phyloP scores from a whole-genome alignment of 208 protist genomes.

The Wallacemonas sp. region DNA sequence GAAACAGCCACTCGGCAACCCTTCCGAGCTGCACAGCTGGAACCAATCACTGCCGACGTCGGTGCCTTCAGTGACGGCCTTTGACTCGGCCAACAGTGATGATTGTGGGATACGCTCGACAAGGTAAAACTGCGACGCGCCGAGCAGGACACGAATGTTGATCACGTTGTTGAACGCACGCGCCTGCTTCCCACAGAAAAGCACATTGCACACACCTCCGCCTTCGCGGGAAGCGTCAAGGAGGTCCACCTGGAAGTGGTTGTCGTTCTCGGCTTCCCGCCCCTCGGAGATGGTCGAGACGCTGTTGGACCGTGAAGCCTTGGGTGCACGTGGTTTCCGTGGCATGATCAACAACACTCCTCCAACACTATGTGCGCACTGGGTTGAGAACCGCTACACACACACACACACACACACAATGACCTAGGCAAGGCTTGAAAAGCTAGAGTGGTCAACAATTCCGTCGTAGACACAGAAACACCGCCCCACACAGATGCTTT shows the following conservation, averaged over 20 bases:
- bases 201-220: conserved; percentile 8
- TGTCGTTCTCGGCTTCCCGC: neutral
- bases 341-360: no score
- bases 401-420: no score
- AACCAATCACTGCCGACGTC: conserved; percentile 9
- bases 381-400: no score
- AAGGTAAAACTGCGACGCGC: conserved; percentile 42
- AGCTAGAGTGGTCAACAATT: no score
- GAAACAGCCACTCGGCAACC: conserved; percentile 32
- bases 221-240: neutral
- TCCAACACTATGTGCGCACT: no score
- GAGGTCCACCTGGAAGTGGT: conserved; percentile 4
- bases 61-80: neutral
- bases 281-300: no score
- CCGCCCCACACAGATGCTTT: no score
- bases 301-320: no score
- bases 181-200: conserved; percentile 46
- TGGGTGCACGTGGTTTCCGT: no score
- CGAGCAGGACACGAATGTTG: conserved; percentile 56
- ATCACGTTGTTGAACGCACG: conserved; percentile 53
- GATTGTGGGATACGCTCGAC: conserved; percentile 9
- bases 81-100: neutral
- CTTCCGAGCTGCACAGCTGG: conserved; percentile 23
- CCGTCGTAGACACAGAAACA: no score
- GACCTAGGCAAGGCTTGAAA: no score